Evolutionary conservation across 202 grass and related monocot species (phyloP), one percentile per base, ranked within the genome.

Genomic region (Carex arenaria): DNA sequence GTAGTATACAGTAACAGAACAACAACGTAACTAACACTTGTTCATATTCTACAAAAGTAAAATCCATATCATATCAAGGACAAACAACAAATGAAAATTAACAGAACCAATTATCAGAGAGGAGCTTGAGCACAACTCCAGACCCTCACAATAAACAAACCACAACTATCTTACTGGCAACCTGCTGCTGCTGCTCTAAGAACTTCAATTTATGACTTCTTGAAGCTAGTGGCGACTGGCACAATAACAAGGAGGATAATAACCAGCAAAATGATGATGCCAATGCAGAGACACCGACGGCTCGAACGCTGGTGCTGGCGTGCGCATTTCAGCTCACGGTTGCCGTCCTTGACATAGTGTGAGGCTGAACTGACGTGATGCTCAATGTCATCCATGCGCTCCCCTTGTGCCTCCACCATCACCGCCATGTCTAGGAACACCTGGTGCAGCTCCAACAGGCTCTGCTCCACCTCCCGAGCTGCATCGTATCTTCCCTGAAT

Each of bases 341-440:
- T 91, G 18, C 71, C 92, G 63, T 84, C 61, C 84, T 89, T 87
- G 72, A 94, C 87, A 89, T 97, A 97, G 82, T 94, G 80, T 22
- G 82, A 80, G 85, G 95, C 90, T 51, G 88, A 94, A 47, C 34
- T 61, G 63, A 94, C 90, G 7, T 97, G 92, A 64, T 57, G 69
- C 86, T 90, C 90, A 80, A 97, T 97, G 85, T 93, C 76, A 73
- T 97, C 84, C 61, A 97, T 56, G 67, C 89, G 85, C 80, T 97
- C 92, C 74, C 95, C 95, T 86, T 97, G 95, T 53, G 84, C 73
- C 86, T 97, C 89, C 82, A 97, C 90, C 85, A 94, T 86, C 83
- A 97, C 90, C 54, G 94, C 92, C 94, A 97, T 97, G 92, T 97
- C 92, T 69, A 97, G 49, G 70, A 97, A 97, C 84, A 97, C 92